Conservation (phyloP, 495 filamentous ascomycete species). For the Amphirosellinia nigrospora region DNA sequence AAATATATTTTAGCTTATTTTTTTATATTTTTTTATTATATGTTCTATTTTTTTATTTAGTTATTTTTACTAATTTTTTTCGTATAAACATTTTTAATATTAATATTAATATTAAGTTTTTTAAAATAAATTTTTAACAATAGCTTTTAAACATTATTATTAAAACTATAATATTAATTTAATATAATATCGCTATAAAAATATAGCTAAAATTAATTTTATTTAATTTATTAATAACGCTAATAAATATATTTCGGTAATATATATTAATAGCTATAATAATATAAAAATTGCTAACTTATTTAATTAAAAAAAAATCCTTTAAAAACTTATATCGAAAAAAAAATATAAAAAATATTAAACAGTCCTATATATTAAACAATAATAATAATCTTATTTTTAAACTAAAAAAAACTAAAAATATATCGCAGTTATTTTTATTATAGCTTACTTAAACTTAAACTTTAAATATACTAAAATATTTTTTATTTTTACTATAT, state of each 20-base stretch:
- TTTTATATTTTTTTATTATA: background rate
- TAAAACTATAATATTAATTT: too few species aligned
- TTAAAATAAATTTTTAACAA: too few species aligned
- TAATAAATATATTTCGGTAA: background rate
- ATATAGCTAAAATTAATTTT: background rate
- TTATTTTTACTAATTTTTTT: background rate
- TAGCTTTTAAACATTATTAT: too few species aligned
- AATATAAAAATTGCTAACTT: background rate
- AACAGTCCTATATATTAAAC: too few species aligned
- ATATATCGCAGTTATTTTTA: background rate
- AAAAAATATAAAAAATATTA: too few species aligned
- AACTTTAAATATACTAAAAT: background rate
- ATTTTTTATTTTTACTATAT: background rate
- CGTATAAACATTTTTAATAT: background rate
- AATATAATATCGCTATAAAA: background rate
- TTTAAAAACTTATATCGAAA: background rate
- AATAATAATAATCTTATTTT: too few species aligned
- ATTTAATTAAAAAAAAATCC: background rate
- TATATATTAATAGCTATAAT: background rate
- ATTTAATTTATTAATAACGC: background rate
- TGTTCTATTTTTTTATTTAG: background rate
- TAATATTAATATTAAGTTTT: background rate
- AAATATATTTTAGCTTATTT: background rate
- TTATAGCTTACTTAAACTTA: background rate
- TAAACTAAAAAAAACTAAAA: background rate